Base-by-base conservation (phyloP, 768 basidiomycete genomes). In the Amanita brunnescens region DNA sequence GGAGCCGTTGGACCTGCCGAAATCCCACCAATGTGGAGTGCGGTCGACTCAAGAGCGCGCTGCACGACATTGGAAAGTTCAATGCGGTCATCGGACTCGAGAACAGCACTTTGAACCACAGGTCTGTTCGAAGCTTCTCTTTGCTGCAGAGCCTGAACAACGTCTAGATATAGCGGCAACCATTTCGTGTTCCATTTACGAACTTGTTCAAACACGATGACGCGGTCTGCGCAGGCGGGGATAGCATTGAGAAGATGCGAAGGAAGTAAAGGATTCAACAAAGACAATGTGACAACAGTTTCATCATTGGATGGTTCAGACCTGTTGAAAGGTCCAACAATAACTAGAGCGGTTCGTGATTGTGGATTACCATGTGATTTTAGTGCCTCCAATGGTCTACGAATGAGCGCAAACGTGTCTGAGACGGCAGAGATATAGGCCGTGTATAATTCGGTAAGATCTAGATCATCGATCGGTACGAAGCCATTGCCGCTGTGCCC, bases 141-240 rank as follows among this genome's bases (percentile, higher is more conserved):
- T 39, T 78, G 71, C 55, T 91, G 90, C 30, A 93, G 65, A 12
- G 84, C 83, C 49, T 75, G 76, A 42, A 88, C 76, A 21, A 92
- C 70, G 30, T 94, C 91, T 46, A 96, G 77, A 65, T 87, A 95
- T 3, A 95, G 67, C 0, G 91, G 87, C 1, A 87, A 84, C 87
- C 88, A 94, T 65, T 89, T 89, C 34, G 81, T 82, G n/a, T 77
- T 75, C 78, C 86, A 89, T 56, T 70, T 73, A 59, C 76, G 75
- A 6, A 87, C 70, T 63, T 93, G 91, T 62, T 95, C 93, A 9
- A 94, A 75, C 14, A 94, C 83, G 52, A 94, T 70, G 49, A 95
- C 77, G 18, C 79, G 81, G 13, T 74, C 76, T 24, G 76, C 78
- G 2, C 82, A 80, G 0, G 69, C 54, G 9, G 91, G 84, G 30